These are phyloP conservation scores for Suillus discolor DNA, from an alignment of 768 basidiomycete genomes.

Conservation along the genomic window DNA sequence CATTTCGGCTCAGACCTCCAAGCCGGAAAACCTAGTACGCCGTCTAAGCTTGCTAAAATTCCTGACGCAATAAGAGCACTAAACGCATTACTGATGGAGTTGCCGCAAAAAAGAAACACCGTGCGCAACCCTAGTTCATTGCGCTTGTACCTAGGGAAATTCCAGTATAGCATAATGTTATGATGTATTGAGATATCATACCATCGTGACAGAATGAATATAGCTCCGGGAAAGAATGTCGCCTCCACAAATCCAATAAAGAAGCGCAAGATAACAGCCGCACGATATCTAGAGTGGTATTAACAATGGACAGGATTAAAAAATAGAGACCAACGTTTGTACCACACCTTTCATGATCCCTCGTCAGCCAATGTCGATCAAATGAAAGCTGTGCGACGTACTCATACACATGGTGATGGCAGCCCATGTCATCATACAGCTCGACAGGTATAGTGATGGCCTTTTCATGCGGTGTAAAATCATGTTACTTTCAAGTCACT, in stretches of 20 bases:
- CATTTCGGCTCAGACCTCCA: slow-evolving; percentile 57
- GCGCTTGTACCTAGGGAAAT: slow-evolving; percentile 49
- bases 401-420: slow-evolving; percentile 55
- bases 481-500: slow-evolving; percentile 54
- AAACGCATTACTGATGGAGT: slow-evolving; percentile 78
- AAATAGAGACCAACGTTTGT: slow-evolving; percentile 18
- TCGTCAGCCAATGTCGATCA: slow-evolving; percentile 4
- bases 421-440: slow-evolving; percentile 73
- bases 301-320: not conserved
- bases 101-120: slow-evolving; percentile 68
- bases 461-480: slow-evolving; percentile 62
- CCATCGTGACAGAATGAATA: slow-evolving; percentile 73
- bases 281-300: slow-evolving; percentile 47
- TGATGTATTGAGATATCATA: not conserved
- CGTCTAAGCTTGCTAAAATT: slow-evolving; percentile 72
- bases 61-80: slow-evolving; percentile 75
- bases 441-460: slow-evolving; percentile 67
- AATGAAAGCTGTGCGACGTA: slow-evolving; percentile 18
- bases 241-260: slow-evolving; percentile 72
- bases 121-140: slow-evolving; percentile 68
- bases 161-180: not conserved
- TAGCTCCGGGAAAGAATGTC: slow-evolving; percentile 66
- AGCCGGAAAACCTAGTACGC: slow-evolving; percentile 61
- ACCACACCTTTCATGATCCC: slow-evolving; percentile 33
- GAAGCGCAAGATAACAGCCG: slow-evolving; percentile 68